Base-by-base conservation (phyloP, 495 filamentous ascomycete genomes). In the Xeromyces bisporus region DNA sequence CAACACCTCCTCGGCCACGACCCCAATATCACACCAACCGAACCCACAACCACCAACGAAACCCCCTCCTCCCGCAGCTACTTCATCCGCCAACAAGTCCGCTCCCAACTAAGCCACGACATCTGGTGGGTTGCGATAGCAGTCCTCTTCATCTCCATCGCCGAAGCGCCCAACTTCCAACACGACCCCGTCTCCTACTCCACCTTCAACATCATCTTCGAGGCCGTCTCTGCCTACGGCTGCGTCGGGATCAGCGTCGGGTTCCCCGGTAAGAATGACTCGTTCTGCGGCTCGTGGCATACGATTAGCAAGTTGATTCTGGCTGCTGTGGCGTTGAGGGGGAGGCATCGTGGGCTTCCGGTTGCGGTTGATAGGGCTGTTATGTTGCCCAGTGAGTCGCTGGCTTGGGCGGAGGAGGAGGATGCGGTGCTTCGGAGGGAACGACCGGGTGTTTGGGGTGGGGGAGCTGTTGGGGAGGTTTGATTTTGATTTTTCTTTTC, bases 121-220 rank as follows among this genome's bases (percentile, higher is more conserved):
- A 51, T 86, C 2, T 91, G 82, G 82, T 87, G 75, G 73, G 67
- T 93, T 9, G 73, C 75, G 0, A 50, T 83, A 2, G 80, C 80
- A 2, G 60, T 76, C 3, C 56, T 83, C 13, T 58, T 82, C 35
- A 84, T 93, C 43, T 62, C 71, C 28, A 76, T 77, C 38, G 74
- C 77, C 33, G 83, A 91, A 44, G 70, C 71, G 2, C 53, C 55
- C 29, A 62, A 79, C 37, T 84, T 77, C 48, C 60, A 66, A 7
- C 43, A 50, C 14, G 63, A 84, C 32, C 82, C 83, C 0, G 58
- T 76, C 11, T 64, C 63, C 1, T 87, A 72, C 55, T 76, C 71
- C 29, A 73, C 82, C 11, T 91, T 91, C 53, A 89, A 87, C 42
- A 67, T 91, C 35, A 62, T 84, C 17, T 93, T 93, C 45, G 85